Base-by-base conservation (phyloP, 148 eudicot species). In the Chenopodium album region DNA sequence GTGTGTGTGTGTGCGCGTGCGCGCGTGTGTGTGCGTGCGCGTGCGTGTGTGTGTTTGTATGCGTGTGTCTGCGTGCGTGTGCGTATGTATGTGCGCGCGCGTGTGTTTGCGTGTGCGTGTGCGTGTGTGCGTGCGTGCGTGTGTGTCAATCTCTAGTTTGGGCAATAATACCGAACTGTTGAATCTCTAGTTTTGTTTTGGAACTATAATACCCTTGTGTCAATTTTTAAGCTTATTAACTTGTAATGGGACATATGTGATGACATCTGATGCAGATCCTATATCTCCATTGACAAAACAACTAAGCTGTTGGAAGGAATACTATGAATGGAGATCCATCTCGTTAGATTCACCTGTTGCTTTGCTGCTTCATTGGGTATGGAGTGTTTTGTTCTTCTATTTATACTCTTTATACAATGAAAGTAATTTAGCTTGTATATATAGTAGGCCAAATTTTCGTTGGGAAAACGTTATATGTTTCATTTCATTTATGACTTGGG, bases 281-380 rank as follows among this genome's bases (percentile, higher is more conserved):
- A 71, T 82, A 78, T 90, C 81, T 83, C 76, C 89, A 59, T 64
- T 87, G 82, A 82, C 90, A 1, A 80, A 87, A 82, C 88, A 78
- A 64, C 84, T 94, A 83, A 79, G 65, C 81, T 85, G 85, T 84
- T 96, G 99, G 99, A 85, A 89, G 89, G 93, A 94, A 29, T 96
- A 96, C 82, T 92, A 90, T 87, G 93, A 92, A 66, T 96, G 99
- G 99, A 92, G 99, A 85, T 78, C 89, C 76, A 89, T 96, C 64
- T 92, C 94, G 17, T 76, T 89, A 28, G 81, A 83, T 85, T 94
- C 98, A 85, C 95, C 99, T 19, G 98, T 84, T 80, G 91, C 97
- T 64, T 82, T 96, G 82, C 88, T 92, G 85, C 98, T 96, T 81
- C 98, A 96, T 52, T 96, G 95, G 99, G 99, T 95, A 92, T 73